Evolutionary conservation across 352 stramenopile species (phyloP).

Genomic region (Pythium aquatile): DNA sequence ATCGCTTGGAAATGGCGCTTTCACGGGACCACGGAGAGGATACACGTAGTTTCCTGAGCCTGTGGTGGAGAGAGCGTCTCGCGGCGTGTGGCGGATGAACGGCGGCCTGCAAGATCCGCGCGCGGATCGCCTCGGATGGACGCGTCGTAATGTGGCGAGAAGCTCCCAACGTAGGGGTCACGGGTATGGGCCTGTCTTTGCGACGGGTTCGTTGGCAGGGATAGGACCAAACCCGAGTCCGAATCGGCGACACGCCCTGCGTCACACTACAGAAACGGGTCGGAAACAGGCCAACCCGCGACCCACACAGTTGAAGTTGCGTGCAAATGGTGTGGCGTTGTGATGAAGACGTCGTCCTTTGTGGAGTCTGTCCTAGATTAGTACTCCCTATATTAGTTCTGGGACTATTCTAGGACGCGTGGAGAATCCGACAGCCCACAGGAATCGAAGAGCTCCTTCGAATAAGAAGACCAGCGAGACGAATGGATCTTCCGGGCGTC

Average conservation of each 20-base stretch:
- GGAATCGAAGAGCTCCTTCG: not conserved
- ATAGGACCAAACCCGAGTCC: constrained; percentile 3
- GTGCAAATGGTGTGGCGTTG: not conserved
- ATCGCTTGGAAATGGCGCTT: not conserved
- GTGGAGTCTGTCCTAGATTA: not conserved
- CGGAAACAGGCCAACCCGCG: not conserved
- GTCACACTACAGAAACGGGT: constrained; percentile 6
- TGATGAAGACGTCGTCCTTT: not conserved
- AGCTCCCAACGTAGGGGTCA: constrained; percentile 9
- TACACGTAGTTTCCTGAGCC: not conserved
- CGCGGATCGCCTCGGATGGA: not conserved
- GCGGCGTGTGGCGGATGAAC: not conserved
- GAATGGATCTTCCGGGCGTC: constrained; percentile 14
- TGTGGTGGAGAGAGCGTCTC: not conserved
- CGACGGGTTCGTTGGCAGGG: constrained; percentile 10
- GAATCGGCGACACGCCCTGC: constrained; percentile 9
- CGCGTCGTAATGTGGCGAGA: constrained; percentile 4
- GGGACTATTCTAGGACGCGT: constrained; percentile 1
- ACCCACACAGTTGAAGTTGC: constrained; percentile 9
- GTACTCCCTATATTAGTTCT: not conserved
- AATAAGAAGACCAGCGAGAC: constrained; percentile 1
- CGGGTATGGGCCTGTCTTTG: constrained; percentile 23
- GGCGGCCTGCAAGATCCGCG: not conserved
- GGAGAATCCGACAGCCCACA: not conserved
- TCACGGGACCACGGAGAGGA: not conserved